Conservation (phyloP, 768 basidiomycete genomes). For the Russula sp. region DNA sequence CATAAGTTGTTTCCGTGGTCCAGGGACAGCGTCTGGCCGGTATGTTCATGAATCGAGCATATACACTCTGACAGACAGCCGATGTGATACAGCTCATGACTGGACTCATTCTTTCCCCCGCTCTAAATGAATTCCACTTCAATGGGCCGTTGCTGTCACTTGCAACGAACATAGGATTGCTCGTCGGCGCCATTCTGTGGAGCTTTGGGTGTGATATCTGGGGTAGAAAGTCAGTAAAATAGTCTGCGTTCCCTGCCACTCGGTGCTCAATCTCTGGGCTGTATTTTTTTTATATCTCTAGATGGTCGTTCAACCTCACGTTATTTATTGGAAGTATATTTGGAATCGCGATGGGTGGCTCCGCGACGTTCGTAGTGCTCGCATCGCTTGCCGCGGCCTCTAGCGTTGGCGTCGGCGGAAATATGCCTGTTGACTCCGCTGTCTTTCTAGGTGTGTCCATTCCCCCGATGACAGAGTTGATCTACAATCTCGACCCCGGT, state of each 20-base stretch:
- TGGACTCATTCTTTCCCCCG: constrained; percentile 41
- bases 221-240: constrained; percentile 36
- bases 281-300: constrained; percentile 12
- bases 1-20: neutral
- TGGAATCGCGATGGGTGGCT: constrained; percentile 42
- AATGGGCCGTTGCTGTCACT: constrained; percentile 42
- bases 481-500: neutral
- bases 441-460: constrained; percentile 39
- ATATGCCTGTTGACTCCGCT: constrained; percentile 48
- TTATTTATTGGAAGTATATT: constrained; percentile 48
- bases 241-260: neutral
- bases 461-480: neutral
- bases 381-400: constrained; percentile 40
- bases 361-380: constrained; percentile 41
- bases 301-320: constrained; percentile 49
- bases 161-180: constrained; percentile 45
- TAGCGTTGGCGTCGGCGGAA: constrained; percentile 48
- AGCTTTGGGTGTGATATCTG: constrained; percentile 44
- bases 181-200: constrained; percentile 45
- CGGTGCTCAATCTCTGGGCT: too few species aligned
- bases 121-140: constrained; percentile 42
- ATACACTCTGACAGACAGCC: neutral
- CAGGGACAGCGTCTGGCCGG: constrained; percentile 70
- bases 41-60: constrained; percentile 27
- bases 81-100: constrained; percentile 30